Percentiles rank a stretch among this genome's conserved stretches.
Evolutionary conservation across 176 grass and related monocot species (phyloP).

Genomic region (Olyra latifolia): DNA sequence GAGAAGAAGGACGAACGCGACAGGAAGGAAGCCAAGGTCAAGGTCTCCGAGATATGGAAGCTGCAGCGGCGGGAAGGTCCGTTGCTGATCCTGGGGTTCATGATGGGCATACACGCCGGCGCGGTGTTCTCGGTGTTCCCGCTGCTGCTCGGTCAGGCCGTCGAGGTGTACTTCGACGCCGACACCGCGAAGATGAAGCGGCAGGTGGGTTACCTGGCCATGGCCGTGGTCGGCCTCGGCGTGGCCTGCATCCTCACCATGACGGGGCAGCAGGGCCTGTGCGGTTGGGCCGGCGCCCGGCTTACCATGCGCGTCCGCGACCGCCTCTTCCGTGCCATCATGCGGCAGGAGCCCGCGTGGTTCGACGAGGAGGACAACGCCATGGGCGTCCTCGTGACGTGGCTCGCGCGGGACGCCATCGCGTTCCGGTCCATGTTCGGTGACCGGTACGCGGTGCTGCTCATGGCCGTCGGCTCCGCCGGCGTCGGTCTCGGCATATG

Average conservation of each 20-base stretch:
- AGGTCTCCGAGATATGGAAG: conserved; percentile 39
- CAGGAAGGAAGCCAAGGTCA: not conserved
- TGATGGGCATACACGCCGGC: conserved; percentile 53
- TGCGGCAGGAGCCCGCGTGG: conserved; percentile 59
- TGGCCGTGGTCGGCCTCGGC: conserved; percentile 49
- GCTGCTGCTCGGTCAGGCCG: conserved; percentile 56
- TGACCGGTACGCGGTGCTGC: conserved; percentile 57
- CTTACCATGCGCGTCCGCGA: conserved; percentile 52
- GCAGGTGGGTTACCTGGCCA: conserved; percentile 45
- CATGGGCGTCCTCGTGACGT: conserved; percentile 43
- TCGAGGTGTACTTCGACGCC: conserved; percentile 48
- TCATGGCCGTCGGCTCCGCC: conserved; percentile 59
- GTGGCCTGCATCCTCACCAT: conserved; percentile 56
- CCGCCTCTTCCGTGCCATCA: conserved; percentile 55
- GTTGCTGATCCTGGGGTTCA: conserved; percentile 45
- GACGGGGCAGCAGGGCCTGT: conserved; percentile 66
- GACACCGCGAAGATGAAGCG: conserved; percentile 54
- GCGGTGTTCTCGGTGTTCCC: conserved; percentile 69
- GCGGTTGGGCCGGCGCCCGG: conserved; percentile 51
- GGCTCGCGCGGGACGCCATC: conserved; percentile 46
- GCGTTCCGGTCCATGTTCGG: conserved; percentile 64
- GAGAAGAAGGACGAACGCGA: not conserved
- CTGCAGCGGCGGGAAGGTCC: conserved; percentile 52
- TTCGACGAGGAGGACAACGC: conserved; percentile 65
- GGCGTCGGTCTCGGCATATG: conserved; percentile 56